phyloP scores from a whole-genome alignment of 768 basidiomycete species.

The Lentinula sp. region DNA sequence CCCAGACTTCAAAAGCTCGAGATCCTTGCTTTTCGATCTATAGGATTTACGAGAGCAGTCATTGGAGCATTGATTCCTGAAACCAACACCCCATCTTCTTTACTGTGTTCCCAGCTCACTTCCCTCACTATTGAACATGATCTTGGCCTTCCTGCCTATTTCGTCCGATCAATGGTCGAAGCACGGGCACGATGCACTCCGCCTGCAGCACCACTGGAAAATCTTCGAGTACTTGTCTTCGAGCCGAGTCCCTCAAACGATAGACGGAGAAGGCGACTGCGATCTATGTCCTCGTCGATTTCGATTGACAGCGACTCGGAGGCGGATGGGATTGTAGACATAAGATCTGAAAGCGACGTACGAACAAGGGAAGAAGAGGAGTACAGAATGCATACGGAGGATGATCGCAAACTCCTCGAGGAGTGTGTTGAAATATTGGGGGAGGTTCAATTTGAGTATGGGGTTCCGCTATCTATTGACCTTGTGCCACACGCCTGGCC shows the following conservation, averaged over 20 bases:
- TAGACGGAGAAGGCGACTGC: not conserved
- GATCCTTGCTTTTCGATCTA: constrained; percentile 1
- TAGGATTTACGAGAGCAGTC: not conserved
- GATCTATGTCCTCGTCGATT: not conserved
- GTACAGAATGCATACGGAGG: not conserved
- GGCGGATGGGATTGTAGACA: not conserved
- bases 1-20: constrained; percentile 1
- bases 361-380: not conserved
- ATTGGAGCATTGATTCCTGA: constrained; percentile 2
- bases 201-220: not conserved
- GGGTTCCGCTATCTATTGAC: not conserved
- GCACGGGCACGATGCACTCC: not conserved
- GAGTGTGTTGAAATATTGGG: not conserved
- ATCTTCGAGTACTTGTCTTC: not conserved
- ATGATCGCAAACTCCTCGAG: not conserved
- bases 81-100: not conserved
- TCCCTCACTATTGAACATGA: constrained; percentile 4
- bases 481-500: constrained; percentile 5
- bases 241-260: not conserved
- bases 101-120: not conserved
- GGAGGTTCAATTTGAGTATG: constrained; percentile 2
- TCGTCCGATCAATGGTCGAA: not conserved
- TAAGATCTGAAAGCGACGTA: not conserved
- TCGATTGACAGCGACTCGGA: not conserved
- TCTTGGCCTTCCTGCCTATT: constrained; percentile 1